Evolutionary conservation across 148 eudicot species (phyloP).

Genomic region (Linanthus parryae): DNA sequence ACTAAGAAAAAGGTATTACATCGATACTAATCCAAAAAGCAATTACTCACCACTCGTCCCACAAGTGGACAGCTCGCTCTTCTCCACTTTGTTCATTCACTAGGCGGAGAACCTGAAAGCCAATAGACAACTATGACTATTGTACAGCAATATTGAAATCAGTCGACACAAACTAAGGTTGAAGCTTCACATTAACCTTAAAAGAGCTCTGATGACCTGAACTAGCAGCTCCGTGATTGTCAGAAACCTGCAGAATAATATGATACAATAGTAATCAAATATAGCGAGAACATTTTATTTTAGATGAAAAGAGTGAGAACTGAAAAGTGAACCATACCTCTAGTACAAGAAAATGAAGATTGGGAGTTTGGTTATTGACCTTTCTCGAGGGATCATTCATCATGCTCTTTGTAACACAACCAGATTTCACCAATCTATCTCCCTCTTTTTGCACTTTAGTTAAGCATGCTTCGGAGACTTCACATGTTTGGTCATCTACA

Average conservation of each 20-base stretch:
- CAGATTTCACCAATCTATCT: slow-evolving; percentile 13
- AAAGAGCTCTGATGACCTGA: slow-evolving; percentile 40
- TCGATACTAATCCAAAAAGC: too few species aligned
- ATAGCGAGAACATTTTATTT: neutral
- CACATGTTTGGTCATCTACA: slow-evolving; percentile 34
- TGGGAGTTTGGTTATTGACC: slow-evolving; percentile 17
- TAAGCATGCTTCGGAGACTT: slow-evolving; percentile 10
- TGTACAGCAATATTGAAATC: slow-evolving; percentile 4
- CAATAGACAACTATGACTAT: slow-evolving; percentile 1
- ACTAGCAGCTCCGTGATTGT: slow-evolving; percentile 41
- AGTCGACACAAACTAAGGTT: neutral
- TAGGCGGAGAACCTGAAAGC: slow-evolving; percentile 70
- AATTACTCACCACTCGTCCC: slow-evolving; percentile 83
- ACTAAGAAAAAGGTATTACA: too few species aligned
- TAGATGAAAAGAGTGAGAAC: neutral
- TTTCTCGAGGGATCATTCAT: slow-evolving; percentile 6
- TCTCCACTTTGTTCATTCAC: slow-evolving; percentile 78
- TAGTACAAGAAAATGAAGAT: slow-evolving; percentile 49
- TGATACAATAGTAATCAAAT: neutral
- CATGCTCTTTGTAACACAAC: slow-evolving; percentile 11
- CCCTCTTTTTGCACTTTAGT: slow-evolving; percentile 19
- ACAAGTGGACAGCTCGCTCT: slow-evolving; percentile 63
- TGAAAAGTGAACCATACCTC: slow-evolving; percentile 34
- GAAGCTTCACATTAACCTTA: slow-evolving; percentile 44
- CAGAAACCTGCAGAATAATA: slow-evolving; percentile 55